Evolutionary conservation across 257 asterid genomes (phyloP).

Genomic region (Forsythia viridissima): DNA sequence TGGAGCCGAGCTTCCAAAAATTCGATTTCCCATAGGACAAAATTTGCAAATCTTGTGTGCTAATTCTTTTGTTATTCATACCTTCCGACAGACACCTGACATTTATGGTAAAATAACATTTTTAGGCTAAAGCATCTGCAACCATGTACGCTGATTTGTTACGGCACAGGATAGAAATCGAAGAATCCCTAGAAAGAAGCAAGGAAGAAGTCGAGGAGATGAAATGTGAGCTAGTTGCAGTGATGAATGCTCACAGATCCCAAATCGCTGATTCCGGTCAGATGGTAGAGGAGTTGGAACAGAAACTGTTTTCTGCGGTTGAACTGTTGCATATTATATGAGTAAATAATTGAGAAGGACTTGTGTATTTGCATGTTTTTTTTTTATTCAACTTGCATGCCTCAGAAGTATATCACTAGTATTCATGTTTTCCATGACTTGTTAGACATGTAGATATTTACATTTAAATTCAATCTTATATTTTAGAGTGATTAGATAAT

Average conservation of each 20-base stretch:
- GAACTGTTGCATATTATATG: conserved; percentile 48
- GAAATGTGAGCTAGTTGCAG: conserved; percentile 44
- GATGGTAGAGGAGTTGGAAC: conserved; percentile 67
- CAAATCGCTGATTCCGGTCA: conserved; percentile 59
- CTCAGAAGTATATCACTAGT: no score
- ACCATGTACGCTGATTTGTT: conserved; percentile 51
- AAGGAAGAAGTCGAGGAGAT: conserved; percentile 57
- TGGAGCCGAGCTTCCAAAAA: neutral
- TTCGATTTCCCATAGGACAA: no score
- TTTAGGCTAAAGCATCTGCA: conserved; percentile 63
- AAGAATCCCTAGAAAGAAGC: conserved; percentile 62
- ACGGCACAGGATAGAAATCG: conserved; percentile 60
- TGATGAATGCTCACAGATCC: conserved; percentile 42
- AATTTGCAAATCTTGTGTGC: neutral
- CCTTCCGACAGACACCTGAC: conserved; percentile 20
- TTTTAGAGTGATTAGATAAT: no score
- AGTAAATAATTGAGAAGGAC: neutral
- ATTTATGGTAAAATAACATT: conserved; percentile 7
- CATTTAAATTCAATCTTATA: no score
- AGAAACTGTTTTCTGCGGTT: conserved; percentile 72
- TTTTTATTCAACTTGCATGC: no score
- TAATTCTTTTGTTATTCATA: neutral
- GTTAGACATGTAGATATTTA: no score
- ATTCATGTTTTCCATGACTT: no score
- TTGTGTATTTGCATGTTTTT: no score